phyloP scores from a whole-genome alignment of 2,329 filamentous ascomycete species.

The Harringtonia aguacate region DNA sequence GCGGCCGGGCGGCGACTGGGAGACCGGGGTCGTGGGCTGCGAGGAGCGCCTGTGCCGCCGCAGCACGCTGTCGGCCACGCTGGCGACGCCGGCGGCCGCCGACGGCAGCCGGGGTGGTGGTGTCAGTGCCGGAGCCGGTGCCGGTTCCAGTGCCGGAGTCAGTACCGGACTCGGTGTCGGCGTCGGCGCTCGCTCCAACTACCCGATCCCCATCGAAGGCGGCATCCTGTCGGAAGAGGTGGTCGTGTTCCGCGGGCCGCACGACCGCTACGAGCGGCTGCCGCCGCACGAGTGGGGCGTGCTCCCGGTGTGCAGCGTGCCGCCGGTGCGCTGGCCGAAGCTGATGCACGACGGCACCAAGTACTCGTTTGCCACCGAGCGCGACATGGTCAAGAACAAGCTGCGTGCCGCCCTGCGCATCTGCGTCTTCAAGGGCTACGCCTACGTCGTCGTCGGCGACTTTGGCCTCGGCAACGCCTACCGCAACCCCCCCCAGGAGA shows the following conservation, averaged over 20 bases:
- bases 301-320: conserved; percentile 63
- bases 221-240: conserved; percentile 62
- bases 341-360: conserved; percentile 54
- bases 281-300: conserved; percentile 39
- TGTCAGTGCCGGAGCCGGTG: too few relatives aligned
- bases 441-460: conserved; percentile 49
- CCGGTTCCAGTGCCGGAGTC: too few relatives aligned
- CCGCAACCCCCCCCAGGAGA: conserved; percentile 53
- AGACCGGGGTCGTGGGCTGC: conserved; percentile 48
- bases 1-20: conserved; percentile 70
- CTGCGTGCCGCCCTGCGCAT: conserved; percentile 61
- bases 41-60: conserved; percentile 66
- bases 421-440: conserved; percentile 49
- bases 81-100: conserved; percentile 53
- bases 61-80: conserved; percentile 60
- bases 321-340: conserved; percentile 63
- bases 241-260: conserved; percentile 62
- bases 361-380: conserved; percentile 63
- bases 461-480: conserved; percentile 55
- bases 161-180: too few relatives aligned
- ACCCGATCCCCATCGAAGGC: conserved; percentile 60
- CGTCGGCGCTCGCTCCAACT: conserved; percentile 49
- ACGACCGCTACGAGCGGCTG: conserved; percentile 52
- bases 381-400: conserved; percentile 61
- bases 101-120: too few relatives aligned